Percentiles rank a stretch among this genome's conserved stretches.
Conservation (phyloP, 768 basidiomycete species). For the Kwoniella mangroviensis region DNA sequence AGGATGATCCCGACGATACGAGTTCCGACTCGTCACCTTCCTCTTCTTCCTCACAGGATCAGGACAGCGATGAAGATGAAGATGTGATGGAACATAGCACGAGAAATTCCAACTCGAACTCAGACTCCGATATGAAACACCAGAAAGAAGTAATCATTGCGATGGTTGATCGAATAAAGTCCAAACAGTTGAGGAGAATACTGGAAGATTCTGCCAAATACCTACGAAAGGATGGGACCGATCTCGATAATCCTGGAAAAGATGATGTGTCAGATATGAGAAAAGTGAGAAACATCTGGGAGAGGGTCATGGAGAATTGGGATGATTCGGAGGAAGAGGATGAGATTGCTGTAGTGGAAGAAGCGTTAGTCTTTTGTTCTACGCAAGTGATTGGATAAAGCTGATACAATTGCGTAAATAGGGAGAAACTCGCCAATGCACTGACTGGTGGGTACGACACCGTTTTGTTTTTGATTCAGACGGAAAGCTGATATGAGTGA, state of each 20-base stretch:
- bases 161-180: not conserved
- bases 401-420: not conserved
- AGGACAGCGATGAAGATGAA: not conserved
- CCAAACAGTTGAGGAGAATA: too few species aligned
- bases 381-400: not conserved
- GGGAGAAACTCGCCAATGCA: constrained; percentile 2
- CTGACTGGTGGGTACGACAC: not conserved
- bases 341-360: not conserved
- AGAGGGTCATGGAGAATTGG: not conserved
- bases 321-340: not conserved
- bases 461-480: too few species aligned
- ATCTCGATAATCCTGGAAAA: not conserved
- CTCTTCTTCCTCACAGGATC: not conserved
- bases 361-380: constrained; percentile 8
- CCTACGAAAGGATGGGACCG: not conserved
- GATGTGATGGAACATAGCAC: not conserved
- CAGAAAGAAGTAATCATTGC: not conserved
- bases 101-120: too few species aligned
- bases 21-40: not conserved
- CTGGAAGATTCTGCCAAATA: not conserved
- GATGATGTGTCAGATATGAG: not conserved
- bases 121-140: not conserved
- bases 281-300: not conserved
- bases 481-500: not conserved
- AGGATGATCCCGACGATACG: not conserved